Evolutionary conservation across 2,329 filamentous ascomycete genomes (phyloP), one percentile per base, ranked within the genome.

Genomic region (Elsinoe batatas): DNA sequence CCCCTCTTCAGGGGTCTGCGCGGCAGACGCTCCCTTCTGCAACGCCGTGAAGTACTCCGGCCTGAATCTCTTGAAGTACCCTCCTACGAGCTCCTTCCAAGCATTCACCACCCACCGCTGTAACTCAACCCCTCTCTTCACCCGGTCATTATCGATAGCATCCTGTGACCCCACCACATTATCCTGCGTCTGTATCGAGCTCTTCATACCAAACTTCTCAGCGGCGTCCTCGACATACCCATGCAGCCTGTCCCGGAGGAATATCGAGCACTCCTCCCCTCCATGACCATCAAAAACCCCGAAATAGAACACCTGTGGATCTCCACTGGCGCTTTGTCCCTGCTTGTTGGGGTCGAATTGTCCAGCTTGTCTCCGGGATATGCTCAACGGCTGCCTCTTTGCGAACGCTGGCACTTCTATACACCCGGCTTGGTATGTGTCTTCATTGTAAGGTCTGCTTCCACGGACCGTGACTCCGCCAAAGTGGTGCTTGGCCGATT

Each of bases 271-370:
- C 68, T 95, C 87, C 17, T 76, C 80, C 17, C 93, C 93, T 8
- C 93, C 93, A 72, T 98, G 93, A 2, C 93, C 93, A 70, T 98
- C 93, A 65, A 97, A 98, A 1, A 97, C 84, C 1, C 82, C 91
- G 76, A 96, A 98, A 70, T 97, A 98, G 71, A 98, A 98, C 33
- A 97, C 85, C 68, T 97, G 91, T 1, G 91, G 91, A 66, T 97
- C 91, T 2, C 91, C 91, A 60, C 82, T 87, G 1, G 87, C 82
- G 61, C 84, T 87, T 57, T 88, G 87, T 5, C 88, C 88, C 8
- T 77, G 81, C 59, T 75, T 79, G 20, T 64, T 60, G 37, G 63
- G 61, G 43, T 61, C 60, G 54, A 58, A 56, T 58, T 62, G 59
- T 62, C 63, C 35, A 57, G 67, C 59, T 49, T 60, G 30, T 7